Evolutionary conservation across 129 eudicot genomes (phyloP).

Genomic region (sunflower (Helianthus annuus)): DNA sequence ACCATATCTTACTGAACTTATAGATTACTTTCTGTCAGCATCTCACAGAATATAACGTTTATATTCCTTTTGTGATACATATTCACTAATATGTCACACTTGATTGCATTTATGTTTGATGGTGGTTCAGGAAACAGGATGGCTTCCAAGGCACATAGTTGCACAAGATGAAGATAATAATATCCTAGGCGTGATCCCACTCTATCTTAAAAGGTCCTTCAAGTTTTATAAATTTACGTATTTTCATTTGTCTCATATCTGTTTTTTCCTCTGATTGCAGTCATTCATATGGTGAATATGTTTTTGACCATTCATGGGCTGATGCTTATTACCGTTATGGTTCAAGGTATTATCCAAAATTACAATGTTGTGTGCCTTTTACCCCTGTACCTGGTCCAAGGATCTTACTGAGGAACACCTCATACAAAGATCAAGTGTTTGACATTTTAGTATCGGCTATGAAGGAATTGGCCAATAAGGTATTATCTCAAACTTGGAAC

Average conservation of each 20-base stretch:
- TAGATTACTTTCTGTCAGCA: slow-evolving; percentile 1
- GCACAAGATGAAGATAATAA: slow-evolving; percentile 69
- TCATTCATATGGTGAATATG: slow-evolving; percentile 98
- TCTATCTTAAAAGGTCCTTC: slow-evolving; percentile 80
- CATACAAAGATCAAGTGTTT: slow-evolving; percentile 75
- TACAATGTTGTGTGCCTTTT: slow-evolving; percentile 91
- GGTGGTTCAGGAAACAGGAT: slow-evolving; percentile 81
- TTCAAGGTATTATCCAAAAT: slow-evolving; percentile 83
- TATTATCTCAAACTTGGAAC: slow-evolving; percentile 22
- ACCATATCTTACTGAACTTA: background rate
- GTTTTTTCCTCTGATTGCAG: slow-evolving; percentile 47
- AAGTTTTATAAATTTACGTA: background rate
- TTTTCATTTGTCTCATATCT: slow-evolving; percentile 15
- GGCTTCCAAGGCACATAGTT: slow-evolving; percentile 85
- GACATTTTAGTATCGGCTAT: slow-evolving; percentile 85
- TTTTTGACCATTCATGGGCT: slow-evolving; percentile 99
- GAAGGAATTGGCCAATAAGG: slow-evolving; percentile 82
- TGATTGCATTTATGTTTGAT: slow-evolving; percentile 22
- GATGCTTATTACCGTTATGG: slow-evolving; percentile 90
- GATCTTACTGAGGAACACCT: slow-evolving; percentile 67
- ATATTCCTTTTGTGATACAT: background rate
- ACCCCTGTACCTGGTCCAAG: slow-evolving; percentile 98
- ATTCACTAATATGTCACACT: background rate
- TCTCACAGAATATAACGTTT: slow-evolving; percentile 19
- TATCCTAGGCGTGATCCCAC: slow-evolving; percentile 82